Percentiles rank a stretch among this genome's conserved stretches.
phyloP scores from a whole-genome alignment of 345 rosid genomes.

The Arabis hirsuta region DNA sequence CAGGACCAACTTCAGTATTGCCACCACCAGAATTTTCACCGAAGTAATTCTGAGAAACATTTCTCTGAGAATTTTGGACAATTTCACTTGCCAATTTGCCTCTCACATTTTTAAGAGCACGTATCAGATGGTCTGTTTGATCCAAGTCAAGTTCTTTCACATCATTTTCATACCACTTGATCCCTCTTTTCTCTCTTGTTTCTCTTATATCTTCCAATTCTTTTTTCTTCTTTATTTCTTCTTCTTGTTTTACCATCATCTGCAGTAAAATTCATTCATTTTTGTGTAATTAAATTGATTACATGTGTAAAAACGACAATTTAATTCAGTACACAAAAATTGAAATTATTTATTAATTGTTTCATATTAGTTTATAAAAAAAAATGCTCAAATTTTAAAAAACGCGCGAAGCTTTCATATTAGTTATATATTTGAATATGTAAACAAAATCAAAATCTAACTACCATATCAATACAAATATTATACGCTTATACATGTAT shows the following conservation, averaged over 20 bases:
- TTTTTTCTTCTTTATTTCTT: constrained; percentile 44
- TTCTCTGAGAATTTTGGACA: background rate
- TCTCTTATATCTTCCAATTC: constrained; percentile 38
- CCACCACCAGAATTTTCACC: background rate
- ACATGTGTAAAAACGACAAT: background rate
- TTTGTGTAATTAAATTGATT: background rate
- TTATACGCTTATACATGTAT: too few species aligned
- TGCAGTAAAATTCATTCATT: constrained; percentile 10
- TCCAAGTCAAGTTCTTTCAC: constrained; percentile 38
- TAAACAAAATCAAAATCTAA: background rate
- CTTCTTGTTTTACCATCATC: constrained; percentile 38
- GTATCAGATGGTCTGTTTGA: constrained; percentile 47
- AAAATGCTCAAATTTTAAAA: too few species aligned
- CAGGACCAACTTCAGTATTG: background rate
- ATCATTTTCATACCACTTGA: constrained; percentile 60
- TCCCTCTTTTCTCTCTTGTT: constrained; percentile 14
- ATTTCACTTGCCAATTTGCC: constrained; percentile 41
- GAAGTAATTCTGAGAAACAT: background rate
- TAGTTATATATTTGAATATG: background rate
- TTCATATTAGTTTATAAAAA: background rate
- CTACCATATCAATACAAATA: too few species aligned
- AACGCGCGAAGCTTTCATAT: background rate
- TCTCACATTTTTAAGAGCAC: constrained; percentile 44
- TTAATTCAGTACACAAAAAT: background rate
- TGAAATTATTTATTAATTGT: background rate